Percentiles rank a stretch among this genome's conserved stretches.
Evolutionary conservation across 441 rosid species (phyloP).

Genomic region (Adansonia rubrostipa): DNA sequence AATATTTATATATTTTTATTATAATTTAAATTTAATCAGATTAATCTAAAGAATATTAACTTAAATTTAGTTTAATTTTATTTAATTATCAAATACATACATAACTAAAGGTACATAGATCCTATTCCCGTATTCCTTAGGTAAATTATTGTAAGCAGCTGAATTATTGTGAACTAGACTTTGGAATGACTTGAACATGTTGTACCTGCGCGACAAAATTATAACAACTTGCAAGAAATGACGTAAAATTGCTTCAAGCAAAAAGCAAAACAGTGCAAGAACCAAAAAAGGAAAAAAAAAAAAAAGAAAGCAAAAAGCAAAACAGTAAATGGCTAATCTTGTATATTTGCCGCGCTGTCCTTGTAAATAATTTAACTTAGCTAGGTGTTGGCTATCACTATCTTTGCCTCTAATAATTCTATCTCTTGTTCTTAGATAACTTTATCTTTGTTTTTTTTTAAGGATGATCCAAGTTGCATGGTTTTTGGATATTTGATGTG

Average conservation of each 20-base stretch:
- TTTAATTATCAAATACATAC: too few relatives aligned
- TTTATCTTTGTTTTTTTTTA: too few relatives aligned
- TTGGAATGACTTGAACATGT: not conserved
- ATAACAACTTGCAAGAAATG: constrained; percentile 28
- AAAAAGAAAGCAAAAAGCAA: not conserved
- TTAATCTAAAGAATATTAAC: too few relatives aligned
- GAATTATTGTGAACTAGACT: not conserved
- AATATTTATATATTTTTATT: too few relatives aligned
- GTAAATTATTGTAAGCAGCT: not conserved
- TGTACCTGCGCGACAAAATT: constrained; percentile 14
- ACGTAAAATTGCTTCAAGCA: not conserved
- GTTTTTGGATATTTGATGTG: not conserved
- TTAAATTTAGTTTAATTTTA: too few relatives aligned
- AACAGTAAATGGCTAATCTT: not conserved
- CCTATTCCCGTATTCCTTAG: too few relatives aligned
- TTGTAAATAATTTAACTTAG: not conserved
- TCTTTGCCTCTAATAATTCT: not conserved
- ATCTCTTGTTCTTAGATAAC: not conserved
- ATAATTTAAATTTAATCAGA: too few relatives aligned
- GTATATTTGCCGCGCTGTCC: not conserved
- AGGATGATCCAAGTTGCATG: not conserved
- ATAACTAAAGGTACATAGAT: too few relatives aligned
- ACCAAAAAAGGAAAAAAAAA: too few relatives aligned
- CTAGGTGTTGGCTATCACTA: not conserved
- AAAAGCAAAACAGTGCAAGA: not conserved